Percentiles rank a stretch among this genome's conserved stretches.
Conservation (phyloP, 805 yeast genomes). For the Pichia exigua region DNA sequence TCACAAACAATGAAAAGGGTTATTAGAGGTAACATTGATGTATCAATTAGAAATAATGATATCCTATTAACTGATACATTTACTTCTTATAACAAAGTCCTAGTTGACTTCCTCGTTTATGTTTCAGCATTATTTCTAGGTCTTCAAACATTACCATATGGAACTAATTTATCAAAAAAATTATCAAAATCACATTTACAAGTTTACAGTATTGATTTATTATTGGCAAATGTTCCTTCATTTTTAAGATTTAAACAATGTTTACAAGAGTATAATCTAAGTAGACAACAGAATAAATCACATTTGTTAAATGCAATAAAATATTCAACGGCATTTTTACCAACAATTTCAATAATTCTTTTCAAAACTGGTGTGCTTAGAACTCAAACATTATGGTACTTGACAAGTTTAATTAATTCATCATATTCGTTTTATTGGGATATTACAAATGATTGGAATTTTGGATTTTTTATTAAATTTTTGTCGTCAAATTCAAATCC, state of each 20-base stretch:
- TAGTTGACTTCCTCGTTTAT: constrained; percentile 62
- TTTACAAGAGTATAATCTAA: constrained; percentile 50
- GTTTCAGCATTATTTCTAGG: constrained; percentile 37
- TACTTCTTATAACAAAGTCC: constrained; percentile 70
- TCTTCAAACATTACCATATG: constrained; percentile 27
- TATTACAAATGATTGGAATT: constrained; percentile 79
- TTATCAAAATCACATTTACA: constrained; percentile 26
- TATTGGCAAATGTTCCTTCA: constrained; percentile 46
- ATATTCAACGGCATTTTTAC: constrained; percentile 56
- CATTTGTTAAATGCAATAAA: constrained; percentile 70
- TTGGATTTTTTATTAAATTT: constrained; percentile 41
- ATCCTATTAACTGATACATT: constrained; percentile 77
- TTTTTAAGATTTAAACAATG: constrained; percentile 81
- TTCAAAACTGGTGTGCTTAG: constrained; percentile 21
- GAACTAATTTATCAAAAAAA: constrained; percentile 14
- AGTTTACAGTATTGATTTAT: constrained; percentile 24
- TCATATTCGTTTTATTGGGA: constrained; percentile 86
- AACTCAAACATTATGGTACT: constrained; percentile 35
- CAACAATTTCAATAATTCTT: constrained; percentile 34
- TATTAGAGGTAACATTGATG: constrained; percentile 50
- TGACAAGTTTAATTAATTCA: constrained; percentile 51
- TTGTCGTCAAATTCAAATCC: constrained; percentile 11
- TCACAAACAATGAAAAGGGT: constrained; percentile 46
- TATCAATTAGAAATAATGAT: constrained; percentile 61
- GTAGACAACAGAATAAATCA: constrained; percentile 35